Evolutionary conservation across 2,329 filamentous ascomycete species (phyloP).

Genomic region (Colletotrichum nymphaeae): DNA sequence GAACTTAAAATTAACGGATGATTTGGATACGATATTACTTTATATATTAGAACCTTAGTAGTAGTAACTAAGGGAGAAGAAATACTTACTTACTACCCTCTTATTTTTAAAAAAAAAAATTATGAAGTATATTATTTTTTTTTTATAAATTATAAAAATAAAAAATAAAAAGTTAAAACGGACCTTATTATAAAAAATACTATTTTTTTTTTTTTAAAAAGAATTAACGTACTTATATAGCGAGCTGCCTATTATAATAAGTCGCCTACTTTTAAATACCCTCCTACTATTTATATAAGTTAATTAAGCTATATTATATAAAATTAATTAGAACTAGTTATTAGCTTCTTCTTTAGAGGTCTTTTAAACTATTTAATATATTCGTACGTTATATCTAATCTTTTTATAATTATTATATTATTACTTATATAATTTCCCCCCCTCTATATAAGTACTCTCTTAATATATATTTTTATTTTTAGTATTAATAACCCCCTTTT

Average conservation of each 20-base stretch:
- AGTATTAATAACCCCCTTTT: background rate
- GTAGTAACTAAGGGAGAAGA: no score
- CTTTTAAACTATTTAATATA: slow-evolving; percentile 2
- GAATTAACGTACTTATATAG: background rate
- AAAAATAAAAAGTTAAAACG: no score
- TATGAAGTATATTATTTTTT: no score
- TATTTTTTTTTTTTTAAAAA: no score
- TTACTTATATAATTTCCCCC: background rate
- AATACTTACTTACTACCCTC: no score
- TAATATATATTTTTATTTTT: background rate
- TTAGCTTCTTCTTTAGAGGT: background rate
- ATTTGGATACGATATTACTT: no score
- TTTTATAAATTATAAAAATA: no score
- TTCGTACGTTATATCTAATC: background rate
- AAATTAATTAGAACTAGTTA: slow-evolving; percentile 1
- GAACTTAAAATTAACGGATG: no score
- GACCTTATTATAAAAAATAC: no score
- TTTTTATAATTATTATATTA: background rate
- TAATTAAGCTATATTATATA: background rate
- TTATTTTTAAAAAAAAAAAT: no score
- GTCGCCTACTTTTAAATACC: background rate
- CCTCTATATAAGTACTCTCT: background rate
- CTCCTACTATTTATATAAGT: slow-evolving; percentile 1
- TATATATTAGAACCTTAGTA: no score
- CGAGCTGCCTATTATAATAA: background rate